Conservation (phyloP, 129 eudicot genomes). For the Chrysanthemum makinoi region DNA sequence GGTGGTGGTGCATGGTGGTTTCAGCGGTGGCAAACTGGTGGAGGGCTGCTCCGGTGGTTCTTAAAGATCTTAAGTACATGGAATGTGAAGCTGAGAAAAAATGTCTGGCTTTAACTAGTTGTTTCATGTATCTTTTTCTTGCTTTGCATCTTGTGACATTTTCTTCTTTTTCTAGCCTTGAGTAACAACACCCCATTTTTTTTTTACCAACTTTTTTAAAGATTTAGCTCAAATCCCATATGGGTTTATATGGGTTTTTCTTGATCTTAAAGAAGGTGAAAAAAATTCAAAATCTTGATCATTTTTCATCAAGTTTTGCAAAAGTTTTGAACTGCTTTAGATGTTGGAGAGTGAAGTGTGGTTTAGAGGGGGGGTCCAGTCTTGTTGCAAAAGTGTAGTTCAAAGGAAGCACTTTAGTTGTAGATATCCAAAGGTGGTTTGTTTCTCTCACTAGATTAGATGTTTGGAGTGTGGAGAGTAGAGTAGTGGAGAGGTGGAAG, state of each 20-base stretch:
- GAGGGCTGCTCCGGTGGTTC: constrained; percentile 71
- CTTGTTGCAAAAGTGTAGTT: too few relatives aligned
- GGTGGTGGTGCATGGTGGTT: constrained; percentile 47
- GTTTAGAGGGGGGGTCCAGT: too few relatives aligned
- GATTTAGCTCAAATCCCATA: constrained; percentile 19
- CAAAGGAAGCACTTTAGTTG: constrained; percentile 1
- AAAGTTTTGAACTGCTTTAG: neutral
- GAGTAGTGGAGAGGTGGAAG: constrained; percentile 16
- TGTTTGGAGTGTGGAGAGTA: constrained; percentile 18
- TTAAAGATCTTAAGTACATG: constrained; percentile 62
- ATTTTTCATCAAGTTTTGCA: constrained; percentile 8
- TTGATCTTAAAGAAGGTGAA: constrained; percentile 6
- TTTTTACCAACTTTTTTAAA: neutral
- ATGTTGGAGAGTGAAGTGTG: too few relatives aligned
- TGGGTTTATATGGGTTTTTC: constrained; percentile 15
- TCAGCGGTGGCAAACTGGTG: constrained; percentile 82
- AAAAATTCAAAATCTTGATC: constrained; percentile 22
- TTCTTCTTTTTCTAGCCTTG: constrained; percentile 74
- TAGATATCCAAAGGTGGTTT: neutral
- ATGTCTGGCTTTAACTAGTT: constrained; percentile 77
- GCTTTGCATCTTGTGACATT: constrained; percentile 81
- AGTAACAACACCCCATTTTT: constrained; percentile 78
- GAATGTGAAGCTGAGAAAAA: constrained; percentile 68
- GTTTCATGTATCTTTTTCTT: constrained; percentile 81
- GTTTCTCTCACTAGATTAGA: constrained; percentile 11